Evolutionary conservation across 352 stramenopile species (phyloP).

Genomic region (Phytophthora meadii): DNA sequence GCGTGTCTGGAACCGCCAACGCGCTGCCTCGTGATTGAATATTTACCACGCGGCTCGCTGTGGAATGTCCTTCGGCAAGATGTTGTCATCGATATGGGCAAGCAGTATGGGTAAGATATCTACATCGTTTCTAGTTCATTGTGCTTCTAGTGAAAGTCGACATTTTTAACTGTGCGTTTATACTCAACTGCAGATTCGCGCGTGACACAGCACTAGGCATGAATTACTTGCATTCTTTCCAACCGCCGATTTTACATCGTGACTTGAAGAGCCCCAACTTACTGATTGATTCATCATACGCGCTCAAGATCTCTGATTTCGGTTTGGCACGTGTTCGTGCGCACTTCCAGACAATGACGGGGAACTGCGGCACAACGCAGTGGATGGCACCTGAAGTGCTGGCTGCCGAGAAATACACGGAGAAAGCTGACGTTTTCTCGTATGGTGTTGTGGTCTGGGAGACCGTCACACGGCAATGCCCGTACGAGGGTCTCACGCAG

Average conservation of each 20-base stretch:
- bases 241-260: constrained; percentile 86
- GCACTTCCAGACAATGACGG: constrained; percentile 90
- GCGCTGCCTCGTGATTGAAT: constrained; percentile 88
- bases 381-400: constrained; percentile 90
- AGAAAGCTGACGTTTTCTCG: constrained; percentile 90
- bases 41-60: constrained; percentile 79
- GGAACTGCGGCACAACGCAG: constrained; percentile 87
- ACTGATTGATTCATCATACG: constrained; percentile 78
- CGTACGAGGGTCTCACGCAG: constrained; percentile 92
- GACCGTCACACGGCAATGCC: constrained; percentile 90
- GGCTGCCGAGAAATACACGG: constrained; percentile 85
- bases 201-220: constrained; percentile 85
- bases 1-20: constrained; percentile 82
- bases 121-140: constrained; percentile 5
- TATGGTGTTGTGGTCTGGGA: constrained; percentile 90
- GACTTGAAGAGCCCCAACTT: constrained; percentile 90
- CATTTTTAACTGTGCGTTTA: constrained; percentile 8
- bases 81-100: constrained; percentile 67
- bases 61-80: constrained; percentile 90
- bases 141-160: not conserved
- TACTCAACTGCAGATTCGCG: constrained; percentile 55
- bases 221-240: constrained; percentile 90
- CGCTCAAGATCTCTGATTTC: constrained; percentile 92
- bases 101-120: constrained; percentile 66
- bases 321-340: constrained; percentile 80